Evolutionary conservation across 306 rosid species (phyloP).

Genomic region (Begonia masoniana): DNA sequence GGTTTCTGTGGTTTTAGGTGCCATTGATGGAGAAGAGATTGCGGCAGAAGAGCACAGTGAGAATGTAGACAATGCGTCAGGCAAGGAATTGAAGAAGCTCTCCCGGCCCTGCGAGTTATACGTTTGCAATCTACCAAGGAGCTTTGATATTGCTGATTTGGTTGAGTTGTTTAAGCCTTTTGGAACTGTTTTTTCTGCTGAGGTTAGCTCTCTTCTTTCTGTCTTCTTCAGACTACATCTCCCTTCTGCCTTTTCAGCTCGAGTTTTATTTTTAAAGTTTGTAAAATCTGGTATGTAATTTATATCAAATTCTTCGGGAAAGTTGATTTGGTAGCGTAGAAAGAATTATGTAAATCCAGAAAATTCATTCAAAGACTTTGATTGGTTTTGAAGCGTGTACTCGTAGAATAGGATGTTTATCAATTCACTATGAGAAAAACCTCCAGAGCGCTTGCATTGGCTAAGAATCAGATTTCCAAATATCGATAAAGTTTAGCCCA

Average conservation of each 20-base stretch:
- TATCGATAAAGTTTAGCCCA: no score
- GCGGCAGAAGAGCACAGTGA: background rate
- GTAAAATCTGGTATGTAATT: background rate
- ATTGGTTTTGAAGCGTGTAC: no score
- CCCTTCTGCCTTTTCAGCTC: background rate
- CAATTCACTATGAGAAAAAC: no score
- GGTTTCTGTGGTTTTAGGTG: constrained; percentile 7
- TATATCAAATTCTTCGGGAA: background rate
- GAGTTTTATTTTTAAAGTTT: background rate
- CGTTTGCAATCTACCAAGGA: constrained; percentile 52
- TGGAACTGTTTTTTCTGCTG: constrained; percentile 29
- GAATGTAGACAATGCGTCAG: constrained; percentile 11
- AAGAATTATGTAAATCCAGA: no score
- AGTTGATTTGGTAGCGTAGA: no score
- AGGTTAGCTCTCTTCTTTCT: constrained; percentile 13
- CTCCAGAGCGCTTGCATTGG: no score
- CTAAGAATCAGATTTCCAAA: no score
- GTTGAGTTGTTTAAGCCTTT: constrained; percentile 30
- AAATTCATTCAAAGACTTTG: no score
- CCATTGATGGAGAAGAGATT: constrained; percentile 7
- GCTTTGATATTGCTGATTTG: constrained; percentile 28
- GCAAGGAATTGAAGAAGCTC: constrained; percentile 6
- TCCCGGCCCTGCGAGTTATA: constrained; percentile 33
- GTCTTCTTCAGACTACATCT: background rate
- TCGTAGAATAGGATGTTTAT: no score